These are phyloP conservation scores for Diaporthe velutina DNA, from an alignment of 2,329 filamentous ascomycete genomes.

Conservation along the genomic window DNA sequence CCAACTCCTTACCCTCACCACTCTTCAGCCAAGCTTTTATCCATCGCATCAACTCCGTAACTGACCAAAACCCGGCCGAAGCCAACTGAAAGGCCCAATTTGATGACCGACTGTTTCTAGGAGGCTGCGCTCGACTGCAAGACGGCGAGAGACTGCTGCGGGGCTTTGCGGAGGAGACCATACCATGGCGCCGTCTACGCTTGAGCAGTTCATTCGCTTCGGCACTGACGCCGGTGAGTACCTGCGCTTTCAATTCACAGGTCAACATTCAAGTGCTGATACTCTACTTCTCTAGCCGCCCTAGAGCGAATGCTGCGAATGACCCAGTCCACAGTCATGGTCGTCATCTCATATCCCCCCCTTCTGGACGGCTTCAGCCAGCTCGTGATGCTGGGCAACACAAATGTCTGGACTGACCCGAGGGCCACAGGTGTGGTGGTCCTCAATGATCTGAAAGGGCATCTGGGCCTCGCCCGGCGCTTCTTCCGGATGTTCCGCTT, in stretches of 20 bases:
- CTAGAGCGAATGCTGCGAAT: conserved; percentile 38
- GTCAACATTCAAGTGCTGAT: not conserved
- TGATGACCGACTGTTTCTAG: not conserved
- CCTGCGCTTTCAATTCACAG: not conserved
- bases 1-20: not conserved
- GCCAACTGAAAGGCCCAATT: not conserved
- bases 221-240: conserved; percentile 47
- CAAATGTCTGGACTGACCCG: conserved; percentile 28
- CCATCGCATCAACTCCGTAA: not conserved
- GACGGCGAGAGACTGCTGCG: not conserved
- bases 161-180: not conserved
- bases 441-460: conserved; percentile 29
- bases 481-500: conserved; percentile 79
- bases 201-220: conserved; percentile 54
- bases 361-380: conserved; percentile 22
- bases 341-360: conserved; percentile 31
- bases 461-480: conserved; percentile 58
- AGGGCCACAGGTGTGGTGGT: not conserved
- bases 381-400: conserved; percentile 33
- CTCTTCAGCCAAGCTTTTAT: not conserved
- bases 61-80: not conserved
- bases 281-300: conserved; percentile 24
- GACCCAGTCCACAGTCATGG: conserved; percentile 36
- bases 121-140: not conserved
- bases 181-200: conserved; percentile 38